Percentiles rank a stretch among this genome's conserved stretches.
Evolutionary conservation across 768 basidiomycete genomes (phyloP).

Genomic region (Tephrocybe sp.): DNA sequence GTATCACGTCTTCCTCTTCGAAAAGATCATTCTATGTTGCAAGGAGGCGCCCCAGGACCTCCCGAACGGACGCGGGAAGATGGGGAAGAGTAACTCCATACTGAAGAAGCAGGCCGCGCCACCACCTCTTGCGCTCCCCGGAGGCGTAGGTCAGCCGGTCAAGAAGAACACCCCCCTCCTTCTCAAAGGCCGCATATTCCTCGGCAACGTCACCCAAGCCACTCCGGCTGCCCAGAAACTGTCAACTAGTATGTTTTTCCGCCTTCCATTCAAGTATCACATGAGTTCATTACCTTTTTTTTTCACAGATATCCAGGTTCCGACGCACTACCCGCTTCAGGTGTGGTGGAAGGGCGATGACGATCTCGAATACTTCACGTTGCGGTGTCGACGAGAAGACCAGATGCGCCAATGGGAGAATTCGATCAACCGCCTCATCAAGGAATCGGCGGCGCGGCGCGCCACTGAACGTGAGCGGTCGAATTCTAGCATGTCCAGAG

Average conservation of each 20-base stretch:
- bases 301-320: slow-evolving; percentile 43
- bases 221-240: slow-evolving; percentile 57
- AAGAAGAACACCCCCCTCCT: slow-evolving; percentile 81
- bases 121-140: slow-evolving; percentile 46
- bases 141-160: slow-evolving; percentile 55
- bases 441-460: slow-evolving; percentile 41
- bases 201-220: slow-evolving; percentile 92
- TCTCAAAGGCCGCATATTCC: slow-evolving; percentile 94
- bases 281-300: not conserved
- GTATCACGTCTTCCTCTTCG: slow-evolving; percentile 98
- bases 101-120: slow-evolving; percentile 76
- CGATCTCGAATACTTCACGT: slow-evolving; percentile 89
- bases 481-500: slow-evolving; percentile 44
- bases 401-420: slow-evolving; percentile 92
- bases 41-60: slow-evolving; percentile 76
- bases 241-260: slow-evolving; percentile 47
- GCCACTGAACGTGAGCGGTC: slow-evolving; percentile 48
- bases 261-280: slow-evolving; percentile 1
- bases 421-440: slow-evolving; percentile 85
- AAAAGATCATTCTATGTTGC: slow-evolving; percentile 98
- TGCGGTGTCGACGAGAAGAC: slow-evolving; percentile 91
- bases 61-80: slow-evolving; percentile 64
- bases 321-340: slow-evolving; percentile 74
- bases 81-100: slow-evolving; percentile 83
- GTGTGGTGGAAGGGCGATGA: slow-evolving; percentile 97